A percentile compares a stretch with the other conserved stretches of the same genome.
phyloP scores from a whole-genome alignment of 2,329 filamentous ascomycete genomes.

The Pyrenophora seminiperda region DNA sequence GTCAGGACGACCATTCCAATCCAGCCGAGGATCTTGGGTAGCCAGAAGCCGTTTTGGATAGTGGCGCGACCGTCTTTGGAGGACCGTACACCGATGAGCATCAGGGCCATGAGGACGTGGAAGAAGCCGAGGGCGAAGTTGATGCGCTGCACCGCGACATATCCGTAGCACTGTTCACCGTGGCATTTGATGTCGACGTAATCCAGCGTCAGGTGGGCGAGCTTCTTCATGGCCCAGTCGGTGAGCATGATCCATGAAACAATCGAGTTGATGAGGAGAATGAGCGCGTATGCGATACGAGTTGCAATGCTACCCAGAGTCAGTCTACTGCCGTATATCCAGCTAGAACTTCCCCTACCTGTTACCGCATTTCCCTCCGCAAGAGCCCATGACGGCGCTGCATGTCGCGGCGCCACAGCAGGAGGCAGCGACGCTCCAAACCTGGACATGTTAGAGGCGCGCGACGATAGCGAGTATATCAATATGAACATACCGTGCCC shows the following conservation, averaged over 20 bases:
- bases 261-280: constrained; percentile 95
- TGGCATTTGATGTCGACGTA: constrained; percentile 94
- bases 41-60: constrained; percentile 99
- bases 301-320: constrained; percentile 76
- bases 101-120: constrained; percentile 81
- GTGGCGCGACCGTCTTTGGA: constrained; percentile 86
- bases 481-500: constrained; percentile 70
- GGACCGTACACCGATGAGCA: constrained; percentile 83
- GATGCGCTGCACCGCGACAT: constrained; percentile 95
- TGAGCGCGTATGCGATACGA: constrained; percentile 92
- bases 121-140: constrained; percentile 97
- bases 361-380: constrained; percentile 89
- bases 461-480: constrained; percentile 6
- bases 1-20: constrained; percentile 83
- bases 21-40: constrained; percentile 92
- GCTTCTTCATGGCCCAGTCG: constrained; percentile 94
- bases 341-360: constrained; percentile 60
- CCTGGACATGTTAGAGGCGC: constrained; percentile 53
- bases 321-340: constrained; percentile 5
- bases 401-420: constrained; percentile 97
- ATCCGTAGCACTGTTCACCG: constrained; percentile 89
- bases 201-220: constrained; percentile 88
- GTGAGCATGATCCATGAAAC: constrained; percentile 99
- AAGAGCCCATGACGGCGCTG: constrained; percentile 92
- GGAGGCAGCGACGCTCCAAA: constrained; percentile 79